Conservation (phyloP, 352 stramenopile genomes). For the Phytophthora europaea region DNA sequence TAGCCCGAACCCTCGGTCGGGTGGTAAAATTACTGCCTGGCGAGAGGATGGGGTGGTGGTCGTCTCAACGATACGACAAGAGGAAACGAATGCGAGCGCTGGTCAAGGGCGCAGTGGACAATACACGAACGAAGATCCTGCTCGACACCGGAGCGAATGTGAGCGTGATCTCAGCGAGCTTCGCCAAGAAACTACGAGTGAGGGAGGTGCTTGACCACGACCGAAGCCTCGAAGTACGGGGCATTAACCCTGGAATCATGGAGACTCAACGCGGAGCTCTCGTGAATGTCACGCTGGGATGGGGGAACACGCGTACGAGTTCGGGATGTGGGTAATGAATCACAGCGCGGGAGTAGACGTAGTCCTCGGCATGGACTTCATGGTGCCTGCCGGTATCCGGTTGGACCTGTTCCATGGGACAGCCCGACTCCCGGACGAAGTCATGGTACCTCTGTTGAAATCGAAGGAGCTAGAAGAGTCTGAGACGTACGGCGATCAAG, state of each 20-base stretch:
- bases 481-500: too few relatives aligned
- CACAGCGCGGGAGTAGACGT: constrained; percentile 6
- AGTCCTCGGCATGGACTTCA: constrained; percentile 7
- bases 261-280: not conserved
- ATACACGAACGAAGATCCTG: not conserved
- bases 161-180: not conserved
- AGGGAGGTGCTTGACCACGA: not conserved
- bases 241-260: not conserved
- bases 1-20: too few relatives aligned
- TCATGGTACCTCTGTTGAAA: constrained; percentile 6
- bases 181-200: constrained; percentile 1
- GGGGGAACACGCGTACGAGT: constrained; percentile 12
- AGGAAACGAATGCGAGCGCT: constrained; percentile 1
- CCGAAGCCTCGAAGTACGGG: not conserved
- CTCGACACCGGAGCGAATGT: not conserved
- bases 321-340: constrained; percentile 8
- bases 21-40: not conserved
- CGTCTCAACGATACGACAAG: not conserved
- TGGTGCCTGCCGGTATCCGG: constrained; percentile 8
- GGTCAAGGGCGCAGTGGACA: not conserved
- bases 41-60: constrained; percentile 6
- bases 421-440: not conserved
- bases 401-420: constrained; percentile 8
- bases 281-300: constrained; percentile 3
- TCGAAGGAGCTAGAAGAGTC: not conserved